Base-by-base conservation (phyloP, 2,329 filamentous ascomycete species). In the Cordyceps pruinosa region DNA sequence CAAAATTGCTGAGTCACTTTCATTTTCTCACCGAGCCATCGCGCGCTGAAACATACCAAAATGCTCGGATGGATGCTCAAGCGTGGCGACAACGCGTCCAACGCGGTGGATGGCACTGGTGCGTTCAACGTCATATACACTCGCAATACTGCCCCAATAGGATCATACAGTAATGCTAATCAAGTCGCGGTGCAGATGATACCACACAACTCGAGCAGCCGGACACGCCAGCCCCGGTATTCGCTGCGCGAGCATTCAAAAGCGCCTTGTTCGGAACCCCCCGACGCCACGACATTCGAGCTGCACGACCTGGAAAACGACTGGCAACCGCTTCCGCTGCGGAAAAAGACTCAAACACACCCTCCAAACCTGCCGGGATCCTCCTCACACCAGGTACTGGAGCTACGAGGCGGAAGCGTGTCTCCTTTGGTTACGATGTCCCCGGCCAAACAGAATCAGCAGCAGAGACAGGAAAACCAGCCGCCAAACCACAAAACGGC, bases 191-290 rank as follows among this genome's bases (percentile, higher is more conserved):
- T 13, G 21, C 50, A 75, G 73, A 62, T 49, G 66, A 77, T 46
- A 75, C 64, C 3, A 76, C 76, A 0, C 77, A 79, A 60, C 63
- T 80, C 41, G 83, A 87, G 17, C 74, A 75, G 32, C 83, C 84
- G 39, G 84, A 87, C 63, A 87, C 84, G 17, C 84, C 84, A 7
- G 84, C 82, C 0, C 84, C 84, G 2, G 79, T 87, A 0, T 87
- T 87, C 66, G 84, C 84, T 2, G 84, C 84, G 37, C 78, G 84
- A 59, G 84, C 84, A 6, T 74, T 87, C 65, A 85, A 82, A 63
- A 83, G 78, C 63, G 84, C 82, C 26, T 69, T 87, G 46, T 87
- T 86, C 63, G 84, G 84, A 41, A 83, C 81, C 4, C 81, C 83
- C 15, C 70, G 72, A 50, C 66, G 66, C 15, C 66, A 67, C 46